Evolutionary conservation across 2,329 filamentous ascomycete genomes (phyloP), one percentile per base, ranked within the genome.

Genomic region (Fusarium haematococcum): DNA sequence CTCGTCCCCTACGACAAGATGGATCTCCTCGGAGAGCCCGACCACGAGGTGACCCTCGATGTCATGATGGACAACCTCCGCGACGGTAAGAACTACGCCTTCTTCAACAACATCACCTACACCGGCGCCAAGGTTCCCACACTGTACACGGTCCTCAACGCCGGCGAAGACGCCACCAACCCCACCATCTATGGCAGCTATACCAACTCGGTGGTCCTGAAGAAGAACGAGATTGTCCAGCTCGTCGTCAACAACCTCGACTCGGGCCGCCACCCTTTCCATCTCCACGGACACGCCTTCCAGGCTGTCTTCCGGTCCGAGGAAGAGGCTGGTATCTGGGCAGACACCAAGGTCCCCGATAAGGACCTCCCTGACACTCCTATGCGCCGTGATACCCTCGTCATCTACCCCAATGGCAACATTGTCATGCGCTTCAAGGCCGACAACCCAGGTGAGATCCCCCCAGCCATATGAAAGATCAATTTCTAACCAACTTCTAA

Each of bases 61-160:
- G 87, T 94, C 39, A 90, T 89, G 83, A 91, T 91, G 85, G 85
- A 88, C 74, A 90, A 90, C 64, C 85, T 92, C 7, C 85, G 85
- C 25, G 87, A 94, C 70, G 92, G 92, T 16, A 87, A 88, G 61
- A 87, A 86, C 78, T 86, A 86, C 73, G 91, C 90, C 71, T 91
- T 91, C 83, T 90, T 94, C 84, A 95, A 96, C 85, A 91, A 94
- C 81, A 90, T 94, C 74, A 94, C 93, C 50, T 97, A 95, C 81
- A 88, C 89, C 4, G 65, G 82, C 0, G 93, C 93, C 57, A 93
- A 94, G 79, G 94, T 97, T 0, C 95, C 95, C 0, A 91, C 92
- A 0, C 86, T 97, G 0, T 97, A 95, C 86, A 94, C 93, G 1
- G 94, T 88, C 2, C 86, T 97, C 6, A 91, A 89, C 0, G 83